Conservation (phyloP, 257 asterid genomes). For the Rauvolfia tetraphylla region DNA sequence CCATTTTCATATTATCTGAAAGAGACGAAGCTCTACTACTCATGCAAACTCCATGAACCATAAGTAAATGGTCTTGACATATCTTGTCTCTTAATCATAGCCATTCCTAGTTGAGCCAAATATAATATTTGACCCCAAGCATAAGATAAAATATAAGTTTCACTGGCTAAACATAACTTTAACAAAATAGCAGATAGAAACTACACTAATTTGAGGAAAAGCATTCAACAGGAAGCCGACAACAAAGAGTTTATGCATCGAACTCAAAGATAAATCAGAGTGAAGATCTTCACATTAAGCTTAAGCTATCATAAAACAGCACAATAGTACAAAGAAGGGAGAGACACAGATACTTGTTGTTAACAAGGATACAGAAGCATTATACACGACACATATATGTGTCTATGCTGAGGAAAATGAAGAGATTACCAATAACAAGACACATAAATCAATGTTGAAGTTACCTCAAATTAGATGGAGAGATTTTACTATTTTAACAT, state of each 20-base stretch:
- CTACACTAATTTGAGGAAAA: not conserved
- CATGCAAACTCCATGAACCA: not conserved
- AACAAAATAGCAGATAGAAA: not conserved
- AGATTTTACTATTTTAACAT: not conserved
- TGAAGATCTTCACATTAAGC: not conserved
- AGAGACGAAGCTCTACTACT: not conserved
- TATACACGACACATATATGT: not conserved
- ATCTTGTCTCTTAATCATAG: not conserved
- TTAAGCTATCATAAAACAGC: not conserved
- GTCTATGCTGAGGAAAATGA: not conserved
- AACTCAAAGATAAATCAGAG: not conserved
- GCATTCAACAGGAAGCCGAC: not conserved
- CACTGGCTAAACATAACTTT: not conserved
- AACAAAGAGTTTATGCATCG: not conserved
- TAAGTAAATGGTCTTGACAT: not conserved
- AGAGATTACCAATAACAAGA: not conserved
- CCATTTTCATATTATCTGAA: not conserved
- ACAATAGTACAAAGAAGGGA: not conserved
- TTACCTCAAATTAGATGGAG: not conserved
- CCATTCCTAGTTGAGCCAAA: not conserved
- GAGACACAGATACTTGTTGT: not conserved
- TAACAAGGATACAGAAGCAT: not conserved
- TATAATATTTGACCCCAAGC: not conserved
- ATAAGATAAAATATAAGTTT: not conserved
- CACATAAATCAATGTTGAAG: not conserved